Evolutionary conservation across 2,329 filamentous ascomycete species (phyloP).

Genomic region (Aspergillus costaricaensis): DNA sequence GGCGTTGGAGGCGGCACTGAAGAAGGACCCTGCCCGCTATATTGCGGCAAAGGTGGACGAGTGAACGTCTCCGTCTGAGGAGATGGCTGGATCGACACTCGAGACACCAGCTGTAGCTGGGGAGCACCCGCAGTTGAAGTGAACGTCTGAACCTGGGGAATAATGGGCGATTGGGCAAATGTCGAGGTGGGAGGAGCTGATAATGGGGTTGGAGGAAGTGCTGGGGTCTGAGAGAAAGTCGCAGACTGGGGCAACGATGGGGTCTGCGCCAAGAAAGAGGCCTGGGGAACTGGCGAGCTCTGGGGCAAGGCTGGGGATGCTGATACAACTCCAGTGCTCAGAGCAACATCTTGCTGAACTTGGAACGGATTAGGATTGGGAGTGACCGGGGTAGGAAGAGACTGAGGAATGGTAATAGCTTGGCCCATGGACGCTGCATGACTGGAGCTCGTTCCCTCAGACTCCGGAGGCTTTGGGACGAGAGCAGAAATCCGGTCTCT

Average conservation of each 20-base stretch:
- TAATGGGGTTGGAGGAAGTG: no score
- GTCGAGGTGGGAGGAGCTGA: no score
- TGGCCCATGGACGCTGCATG: not conserved
- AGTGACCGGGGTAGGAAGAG: not conserved
- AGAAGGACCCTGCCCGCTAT: not conserved
- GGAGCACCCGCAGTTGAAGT: not conserved
- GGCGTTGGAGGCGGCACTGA: not conserved
- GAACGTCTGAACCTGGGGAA: not conserved
- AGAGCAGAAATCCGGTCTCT: not conserved
- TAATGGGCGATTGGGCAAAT: no score
- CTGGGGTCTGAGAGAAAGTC: no score
- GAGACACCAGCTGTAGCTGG: not conserved
- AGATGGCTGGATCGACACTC: not conserved
- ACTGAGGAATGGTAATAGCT: not conserved
- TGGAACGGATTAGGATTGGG: not conserved
- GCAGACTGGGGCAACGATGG: no score
- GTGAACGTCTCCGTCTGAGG: not conserved
- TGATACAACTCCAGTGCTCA: not conserved
- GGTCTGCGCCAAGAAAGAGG: no score
- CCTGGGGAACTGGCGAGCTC: no score
- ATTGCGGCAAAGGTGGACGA: not conserved
- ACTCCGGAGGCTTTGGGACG: not conserved
- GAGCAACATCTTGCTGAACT: not conserved
- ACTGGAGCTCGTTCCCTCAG: not conserved
- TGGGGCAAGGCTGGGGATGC: no score